A percentile compares a stretch with the other conserved stretches of the same genome.
These are phyloP conservation scores for Cystofilobasidium capitatum DNA, from an alignment of 768 basidiomycete genomes.

Conservation along the genomic window DNA sequence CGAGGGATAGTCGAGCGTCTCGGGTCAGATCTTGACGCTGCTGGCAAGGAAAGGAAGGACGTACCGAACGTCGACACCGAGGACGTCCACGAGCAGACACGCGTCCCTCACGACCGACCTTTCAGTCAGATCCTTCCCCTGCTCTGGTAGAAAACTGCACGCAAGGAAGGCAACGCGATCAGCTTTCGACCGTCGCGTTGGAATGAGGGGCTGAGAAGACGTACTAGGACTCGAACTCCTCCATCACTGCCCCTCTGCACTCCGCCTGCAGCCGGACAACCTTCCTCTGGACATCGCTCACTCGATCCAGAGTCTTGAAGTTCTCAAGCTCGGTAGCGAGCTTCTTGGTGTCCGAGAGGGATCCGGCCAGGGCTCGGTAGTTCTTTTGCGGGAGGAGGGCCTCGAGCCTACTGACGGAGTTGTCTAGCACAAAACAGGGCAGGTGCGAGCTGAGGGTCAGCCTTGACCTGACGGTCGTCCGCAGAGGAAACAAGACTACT, in stretches of 20 bases:
- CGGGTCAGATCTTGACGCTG: neutral
- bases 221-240: slow-evolving; percentile 86
- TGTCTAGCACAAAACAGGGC: slow-evolving; percentile 47
- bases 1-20: no score
- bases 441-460: slow-evolving; percentile 6
- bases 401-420: slow-evolving; percentile 70
- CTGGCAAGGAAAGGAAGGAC: slow-evolving; percentile 12
- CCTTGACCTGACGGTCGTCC: slow-evolving; percentile 30
- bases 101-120: slow-evolving; percentile 63
- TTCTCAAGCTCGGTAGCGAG: slow-evolving; percentile 70
- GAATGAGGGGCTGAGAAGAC: slow-evolving; percentile 37
- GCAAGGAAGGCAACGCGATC: neutral
- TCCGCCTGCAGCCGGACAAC: slow-evolving; percentile 75
- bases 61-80: slow-evolving; percentile 70
- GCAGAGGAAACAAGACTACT: slow-evolving; percentile 33
- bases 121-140: slow-evolving; percentile 52
- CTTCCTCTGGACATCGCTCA: slow-evolving; percentile 66
- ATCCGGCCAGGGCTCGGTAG: slow-evolving; percentile 65
- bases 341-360: slow-evolving; percentile 50
- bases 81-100: slow-evolving; percentile 76
- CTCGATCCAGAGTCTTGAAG: slow-evolving; percentile 63
- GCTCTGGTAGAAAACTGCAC: slow-evolving; percentile 67
- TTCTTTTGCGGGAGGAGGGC: slow-evolving; percentile 64
- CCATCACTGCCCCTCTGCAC: slow-evolving; percentile 67
- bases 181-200: neutral